These are phyloP conservation scores for Ceratocystis smalleyi DNA, from an alignment of 2,329 filamentous ascomycete species.

Conservation along the genomic window DNA sequence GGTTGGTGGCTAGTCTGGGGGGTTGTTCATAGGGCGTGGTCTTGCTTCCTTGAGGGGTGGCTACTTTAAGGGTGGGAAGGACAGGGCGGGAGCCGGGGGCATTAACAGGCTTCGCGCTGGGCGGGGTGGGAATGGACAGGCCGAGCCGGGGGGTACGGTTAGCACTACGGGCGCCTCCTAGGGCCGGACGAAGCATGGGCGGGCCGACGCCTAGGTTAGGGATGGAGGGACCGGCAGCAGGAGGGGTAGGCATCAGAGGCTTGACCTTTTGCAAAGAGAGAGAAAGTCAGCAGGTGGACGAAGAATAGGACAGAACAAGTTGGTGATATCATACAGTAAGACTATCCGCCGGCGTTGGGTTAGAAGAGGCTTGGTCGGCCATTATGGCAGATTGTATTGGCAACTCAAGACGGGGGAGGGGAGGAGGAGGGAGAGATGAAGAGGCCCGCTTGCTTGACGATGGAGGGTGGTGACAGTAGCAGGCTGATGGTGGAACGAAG, in stretches of 20 bases:
- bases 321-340: constrained; percentile 14
- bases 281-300: background rate
- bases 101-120: constrained; percentile 60
- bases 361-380: constrained; percentile 20
- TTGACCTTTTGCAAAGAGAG: background rate
- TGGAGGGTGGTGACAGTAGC: background rate
- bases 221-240: constrained; percentile 22
- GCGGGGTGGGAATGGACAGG: constrained; percentile 77
- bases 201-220: constrained; percentile 59
- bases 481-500: background rate
- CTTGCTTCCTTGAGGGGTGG: constrained; percentile 74
- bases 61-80: constrained; percentile 67
- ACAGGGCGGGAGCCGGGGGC: constrained; percentile 33
- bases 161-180: constrained; percentile 52
- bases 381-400: constrained; percentile 19
- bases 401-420: constrained; percentile 16
- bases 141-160: constrained; percentile 62
- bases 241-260: constrained; percentile 19
- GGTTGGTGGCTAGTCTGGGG: constrained; percentile 23
- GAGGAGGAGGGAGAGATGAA: background rate
- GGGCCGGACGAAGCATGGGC: constrained; percentile 67
- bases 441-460: background rate
- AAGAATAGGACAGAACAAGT: background rate
- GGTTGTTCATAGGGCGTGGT: constrained; percentile 54
- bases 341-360: constrained; percentile 18